Evolutionary conservation across 2,329 filamentous ascomycete genomes (phyloP), one percentile per base, ranked within the genome.

Genomic region (Diatrype stigma): DNA sequence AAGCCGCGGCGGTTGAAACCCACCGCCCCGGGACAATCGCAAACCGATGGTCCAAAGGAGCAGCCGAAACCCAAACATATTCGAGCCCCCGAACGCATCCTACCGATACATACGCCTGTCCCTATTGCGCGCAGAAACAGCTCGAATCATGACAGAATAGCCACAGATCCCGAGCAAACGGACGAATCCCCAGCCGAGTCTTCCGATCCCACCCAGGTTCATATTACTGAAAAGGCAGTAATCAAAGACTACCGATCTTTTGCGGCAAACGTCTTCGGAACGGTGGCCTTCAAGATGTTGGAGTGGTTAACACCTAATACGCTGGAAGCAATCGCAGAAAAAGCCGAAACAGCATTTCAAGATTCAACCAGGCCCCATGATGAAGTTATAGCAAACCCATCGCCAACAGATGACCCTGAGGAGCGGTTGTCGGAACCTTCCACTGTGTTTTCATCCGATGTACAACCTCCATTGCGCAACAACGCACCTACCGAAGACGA

Each of bases 271-370:
- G 70, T 86, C 7, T 86, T 87, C 59, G 82, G 78, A 6, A 85
- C 84, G 0, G 79, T 80, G 11, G 79, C 85, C 11, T 84, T 87
- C 65, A 86, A 84, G 60, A 87, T 87, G 82, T 61, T 87, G 3
- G 84, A 87, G 63, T 87, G 83, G 84, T 69, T 87, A n/a, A 83
- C 82, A 1, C 82, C 82, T 0, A 74, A 74, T 49, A 77, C 74
- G n/a, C 63, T 83, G 3, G 73, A 76, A 19, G 70, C 72, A 10
- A 75, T 83, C 67, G 70, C 73, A 1, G 61, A 71, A 16, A 73
- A 70, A 47, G 64, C 71, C 12, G 63, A 64, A 22, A 59, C 55
- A 19, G 59, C 55, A 1, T 50, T 52, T 3, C 51, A 51, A 19
- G 51, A 40, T 28, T 48, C 51, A 17, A 23, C 47, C 14, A 50